Percentiles rank a stretch among this genome's conserved stretches.
phyloP scores from a whole-genome alignment of 78 protist genomes.

The Dictyostelium capitatum region DNA sequence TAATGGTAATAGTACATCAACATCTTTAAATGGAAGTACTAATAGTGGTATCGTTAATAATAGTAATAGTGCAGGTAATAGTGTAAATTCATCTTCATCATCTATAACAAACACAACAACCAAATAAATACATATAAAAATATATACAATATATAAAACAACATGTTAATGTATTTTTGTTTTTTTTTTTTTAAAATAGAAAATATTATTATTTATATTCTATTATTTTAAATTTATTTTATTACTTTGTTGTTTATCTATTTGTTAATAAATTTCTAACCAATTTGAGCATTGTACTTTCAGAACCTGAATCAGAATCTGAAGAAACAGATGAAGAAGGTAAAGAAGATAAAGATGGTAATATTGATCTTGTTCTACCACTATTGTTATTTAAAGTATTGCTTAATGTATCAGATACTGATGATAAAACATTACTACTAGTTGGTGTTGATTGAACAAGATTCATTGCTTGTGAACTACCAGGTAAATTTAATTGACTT shows the following conservation, averaged over 20 bases:
- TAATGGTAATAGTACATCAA: background rate
- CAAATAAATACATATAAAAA: background rate
- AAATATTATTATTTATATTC: too few species aligned
- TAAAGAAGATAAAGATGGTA: too few species aligned
- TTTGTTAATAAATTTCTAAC: slow-evolving; percentile 11
- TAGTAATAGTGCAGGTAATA: background rate
- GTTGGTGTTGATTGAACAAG: background rate
- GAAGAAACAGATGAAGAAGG: background rate
- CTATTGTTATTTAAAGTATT: background rate
- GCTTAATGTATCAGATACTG: background rate
- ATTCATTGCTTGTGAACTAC: background rate
- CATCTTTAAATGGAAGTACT: background rate
- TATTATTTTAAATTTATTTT: background rate
- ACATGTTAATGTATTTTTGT: background rate
- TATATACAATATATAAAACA: background rate
- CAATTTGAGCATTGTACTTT: background rate
- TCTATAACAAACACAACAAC: background rate
- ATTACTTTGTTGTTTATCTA: background rate
- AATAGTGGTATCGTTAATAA: background rate
- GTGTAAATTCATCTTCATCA: background rate
- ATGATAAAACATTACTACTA: background rate
- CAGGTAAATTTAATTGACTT: slow-evolving; percentile 28
- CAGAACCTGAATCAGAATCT: background rate
- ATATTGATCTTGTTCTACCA: background rate
- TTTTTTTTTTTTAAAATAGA: background rate